Conservation (phyloP, 2,329 filamentous ascomycete species). For the Fusarium sambucinum region DNA sequence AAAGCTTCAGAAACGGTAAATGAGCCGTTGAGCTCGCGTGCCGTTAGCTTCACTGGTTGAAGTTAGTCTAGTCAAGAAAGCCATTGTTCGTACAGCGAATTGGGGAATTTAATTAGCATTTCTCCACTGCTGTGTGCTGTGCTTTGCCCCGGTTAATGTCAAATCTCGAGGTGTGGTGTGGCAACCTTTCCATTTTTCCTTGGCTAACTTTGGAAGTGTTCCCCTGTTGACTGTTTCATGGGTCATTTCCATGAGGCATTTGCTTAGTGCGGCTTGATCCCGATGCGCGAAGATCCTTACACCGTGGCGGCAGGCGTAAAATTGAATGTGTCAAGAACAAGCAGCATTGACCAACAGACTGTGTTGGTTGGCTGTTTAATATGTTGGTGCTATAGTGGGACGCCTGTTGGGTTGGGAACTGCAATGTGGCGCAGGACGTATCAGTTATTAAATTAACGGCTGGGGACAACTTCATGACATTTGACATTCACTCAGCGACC, state of each 20-base stretch:
- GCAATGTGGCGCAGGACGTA: neutral
- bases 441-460: constrained; percentile 4
- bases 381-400: neutral
- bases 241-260: neutral
- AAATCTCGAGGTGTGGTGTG: neutral
- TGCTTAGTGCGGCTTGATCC: neutral
- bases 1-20: neutral
- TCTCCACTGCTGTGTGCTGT: neutral
- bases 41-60: neutral
- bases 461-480: neutral
- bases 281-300: constrained; percentile 2
- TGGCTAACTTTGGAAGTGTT: constrained; percentile 1
- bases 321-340: neutral
- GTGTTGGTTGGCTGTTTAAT: neutral
- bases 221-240: neutral
- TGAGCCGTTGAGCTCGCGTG: constrained; percentile 1
- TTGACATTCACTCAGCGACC: neutral
- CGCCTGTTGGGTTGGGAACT: neutral
- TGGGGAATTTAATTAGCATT: neutral
- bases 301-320: constrained; percentile 6
- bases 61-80: neutral
- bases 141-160: constrained; percentile 5
- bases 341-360: neutral
- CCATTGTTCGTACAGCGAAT: neutral
- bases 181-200: constrained; percentile 11